These are phyloP conservation scores for Cyclospora cayetanensis DNA, from an alignment of 169 alveolate species.

Conservation along the genomic window DNA sequence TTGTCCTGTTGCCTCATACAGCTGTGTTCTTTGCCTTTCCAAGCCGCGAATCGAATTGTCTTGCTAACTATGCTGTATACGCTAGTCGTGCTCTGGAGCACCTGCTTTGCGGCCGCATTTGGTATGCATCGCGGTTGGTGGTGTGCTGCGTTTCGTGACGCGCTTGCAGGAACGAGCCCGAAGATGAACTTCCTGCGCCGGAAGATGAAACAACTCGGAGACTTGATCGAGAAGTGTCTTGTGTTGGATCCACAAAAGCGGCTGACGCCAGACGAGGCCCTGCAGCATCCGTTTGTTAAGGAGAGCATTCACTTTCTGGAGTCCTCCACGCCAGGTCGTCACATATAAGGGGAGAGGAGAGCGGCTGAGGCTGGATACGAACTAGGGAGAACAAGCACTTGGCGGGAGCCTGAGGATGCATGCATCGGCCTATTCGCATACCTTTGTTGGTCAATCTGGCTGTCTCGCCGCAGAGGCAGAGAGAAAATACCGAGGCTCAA, in stretches of 20 bases:
- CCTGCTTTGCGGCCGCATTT: background rate
- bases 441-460: too few relatives aligned
- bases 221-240: constrained; percentile 94
- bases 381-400: too few relatives aligned
- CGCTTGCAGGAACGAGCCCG: constrained; percentile 79
- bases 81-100: background rate
- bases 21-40: too few relatives aligned
- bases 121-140: too few relatives aligned
- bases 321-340: constrained; percentile 28
- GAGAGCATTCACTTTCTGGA: constrained; percentile 75
- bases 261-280: constrained; percentile 95
- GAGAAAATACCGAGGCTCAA: too few relatives aligned
- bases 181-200: constrained; percentile 79
- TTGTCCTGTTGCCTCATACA: too few relatives aligned
- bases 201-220: constrained; percentile 89
- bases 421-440: too few relatives aligned
- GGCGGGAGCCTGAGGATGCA: too few relatives aligned
- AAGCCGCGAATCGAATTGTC: background rate
- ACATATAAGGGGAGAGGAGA: too few relatives aligned
- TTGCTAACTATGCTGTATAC: background rate
- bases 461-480: too few relatives aligned
- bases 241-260: constrained; percentile 96
- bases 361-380: too few relatives aligned
- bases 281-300: constrained; percentile 93
- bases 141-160: too few relatives aligned